These are phyloP conservation scores for Dinochytrium kinnereticum DNA, from an alignment of 371 early-diverging fungal genomes.

Conservation along the genomic window DNA sequence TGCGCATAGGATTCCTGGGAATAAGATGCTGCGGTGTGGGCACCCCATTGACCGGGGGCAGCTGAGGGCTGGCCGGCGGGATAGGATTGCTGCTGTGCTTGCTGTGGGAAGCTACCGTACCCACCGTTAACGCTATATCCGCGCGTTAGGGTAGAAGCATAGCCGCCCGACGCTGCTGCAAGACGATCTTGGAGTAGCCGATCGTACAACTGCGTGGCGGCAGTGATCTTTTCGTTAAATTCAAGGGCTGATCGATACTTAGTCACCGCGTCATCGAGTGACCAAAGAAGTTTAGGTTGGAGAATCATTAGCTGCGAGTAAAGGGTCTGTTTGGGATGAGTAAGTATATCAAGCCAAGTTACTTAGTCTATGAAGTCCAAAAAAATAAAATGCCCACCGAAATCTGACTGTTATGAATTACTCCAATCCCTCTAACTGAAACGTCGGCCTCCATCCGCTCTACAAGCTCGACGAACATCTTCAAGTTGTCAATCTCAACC, in stretches of 20 bases:
- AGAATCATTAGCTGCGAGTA: constrained; percentile 74
- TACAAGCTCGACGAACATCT: constrained; percentile 69
- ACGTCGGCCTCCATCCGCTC: constrained; percentile 57
- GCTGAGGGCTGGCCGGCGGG: neutral
- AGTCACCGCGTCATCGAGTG: constrained; percentile 65
- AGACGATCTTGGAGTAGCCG: constrained; percentile 75
- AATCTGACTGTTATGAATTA: constrained; percentile 42
- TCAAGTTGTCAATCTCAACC: constrained; percentile 74
- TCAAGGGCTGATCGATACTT: constrained; percentile 73
- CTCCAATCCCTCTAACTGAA: constrained; percentile 41
- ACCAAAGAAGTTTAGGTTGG: constrained; percentile 72
- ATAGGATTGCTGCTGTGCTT: neutral
- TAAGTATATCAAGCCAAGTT: neutral
- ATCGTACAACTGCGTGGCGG: constrained; percentile 81
- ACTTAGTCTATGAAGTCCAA: neutral
- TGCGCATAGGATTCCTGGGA: neutral
- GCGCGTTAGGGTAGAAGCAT: constrained; percentile 17
- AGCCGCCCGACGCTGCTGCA: constrained; percentile 35
- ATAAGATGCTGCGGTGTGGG: neutral
- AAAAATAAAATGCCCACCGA: constrained; percentile 41
- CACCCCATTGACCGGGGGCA: constrained; percentile 8
- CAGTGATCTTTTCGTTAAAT: constrained; percentile 75
- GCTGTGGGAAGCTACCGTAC: constrained; percentile 8
- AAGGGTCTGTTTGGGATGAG: constrained; percentile 53
- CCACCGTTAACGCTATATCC: constrained; percentile 23